These are phyloP conservation scores for Naganishia kalamii DNA, from an alignment of 768 basidiomycete species.

Conservation along the genomic window DNA sequence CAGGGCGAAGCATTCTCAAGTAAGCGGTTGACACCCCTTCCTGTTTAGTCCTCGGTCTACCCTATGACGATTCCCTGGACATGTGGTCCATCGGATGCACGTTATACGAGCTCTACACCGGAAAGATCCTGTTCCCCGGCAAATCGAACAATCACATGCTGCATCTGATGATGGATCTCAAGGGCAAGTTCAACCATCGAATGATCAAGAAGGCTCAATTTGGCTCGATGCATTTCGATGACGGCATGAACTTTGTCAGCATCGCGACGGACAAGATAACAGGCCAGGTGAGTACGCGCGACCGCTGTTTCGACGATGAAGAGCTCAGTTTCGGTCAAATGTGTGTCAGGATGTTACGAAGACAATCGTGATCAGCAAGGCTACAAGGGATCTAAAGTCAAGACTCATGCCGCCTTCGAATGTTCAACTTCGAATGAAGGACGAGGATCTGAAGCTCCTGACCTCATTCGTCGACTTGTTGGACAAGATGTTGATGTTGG, in stretches of 20 bases:
- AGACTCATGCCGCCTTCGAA: slow-evolving; percentile 73
- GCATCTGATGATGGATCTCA: slow-evolving; percentile 93
- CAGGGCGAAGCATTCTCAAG: slow-evolving; percentile 1
- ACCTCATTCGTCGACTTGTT: slow-evolving; percentile 78
- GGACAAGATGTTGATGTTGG: slow-evolving; percentile 82
- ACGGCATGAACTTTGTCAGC: slow-evolving; percentile 72
- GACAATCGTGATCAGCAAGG: slow-evolving; percentile 75
- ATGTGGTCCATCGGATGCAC: slow-evolving; percentile 98
- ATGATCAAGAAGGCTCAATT: slow-evolving; percentile 93
- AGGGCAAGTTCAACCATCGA: slow-evolving; percentile 84
- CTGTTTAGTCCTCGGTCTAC: slow-evolving; percentile 75
- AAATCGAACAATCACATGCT: slow-evolving; percentile 98
- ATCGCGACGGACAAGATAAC: slow-evolving; percentile 78
- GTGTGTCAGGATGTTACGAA: slow-evolving; percentile 67
- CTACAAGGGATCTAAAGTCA: slow-evolving; percentile 70
- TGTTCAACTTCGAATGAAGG: slow-evolving; percentile 62
- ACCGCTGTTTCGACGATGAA: neutral
- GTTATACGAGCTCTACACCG: slow-evolving; percentile 66
- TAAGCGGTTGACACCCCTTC: neutral
- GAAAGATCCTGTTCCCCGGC: slow-evolving; percentile 95
- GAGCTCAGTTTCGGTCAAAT: neutral
- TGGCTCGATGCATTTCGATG: slow-evolving; percentile 87
- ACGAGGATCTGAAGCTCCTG: slow-evolving; percentile 64
- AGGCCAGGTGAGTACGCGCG: slow-evolving; percentile 60
- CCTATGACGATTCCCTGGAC: slow-evolving; percentile 88